Percentiles rank a stretch among this genome's conserved stretches.
Conservation (phyloP, 2,329 filamentous ascomycete genomes). For the Penicillium griseofulvum region DNA sequence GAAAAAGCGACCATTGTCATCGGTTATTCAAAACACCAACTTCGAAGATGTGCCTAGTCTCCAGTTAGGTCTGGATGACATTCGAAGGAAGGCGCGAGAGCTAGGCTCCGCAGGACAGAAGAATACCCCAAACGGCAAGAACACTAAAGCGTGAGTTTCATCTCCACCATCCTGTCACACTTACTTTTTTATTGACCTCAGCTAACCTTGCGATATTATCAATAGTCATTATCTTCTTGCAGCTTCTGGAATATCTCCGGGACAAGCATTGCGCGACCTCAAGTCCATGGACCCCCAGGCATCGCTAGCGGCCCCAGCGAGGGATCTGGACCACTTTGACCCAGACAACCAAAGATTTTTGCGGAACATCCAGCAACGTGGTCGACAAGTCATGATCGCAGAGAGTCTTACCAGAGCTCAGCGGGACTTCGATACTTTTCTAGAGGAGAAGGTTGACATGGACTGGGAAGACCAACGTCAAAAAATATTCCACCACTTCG, state of each 20-base stretch:
- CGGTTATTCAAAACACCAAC: constrained; percentile 52
- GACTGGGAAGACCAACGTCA: constrained; percentile 95
- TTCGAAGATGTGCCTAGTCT: constrained; percentile 82
- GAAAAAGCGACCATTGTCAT: constrained; percentile 66
- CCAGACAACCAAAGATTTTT: constrained; percentile 69
- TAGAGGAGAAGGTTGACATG: constrained; percentile 91
- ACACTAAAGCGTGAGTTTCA: constrained; percentile 53
- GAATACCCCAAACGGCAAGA: constrained; percentile 39
- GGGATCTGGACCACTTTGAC: constrained; percentile 47
- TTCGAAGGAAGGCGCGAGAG: constrained; percentile 71
- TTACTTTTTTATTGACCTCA: background rate
- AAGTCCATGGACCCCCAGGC: constrained; percentile 72
- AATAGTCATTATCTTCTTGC: constrained; percentile 84
- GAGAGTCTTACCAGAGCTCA: constrained; percentile 88
- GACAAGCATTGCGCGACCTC: constrained; percentile 80
- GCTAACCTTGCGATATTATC: constrained; percentile 12
- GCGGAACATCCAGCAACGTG: constrained; percentile 82
- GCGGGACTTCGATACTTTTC: constrained; percentile 86
- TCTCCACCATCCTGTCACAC: background rate
- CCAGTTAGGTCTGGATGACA: constrained; percentile 87
- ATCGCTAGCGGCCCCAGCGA: constrained; percentile 42
- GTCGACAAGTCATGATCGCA: constrained; percentile 84
- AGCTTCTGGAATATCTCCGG: constrained; percentile 87
- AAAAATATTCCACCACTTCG: constrained; percentile 94
- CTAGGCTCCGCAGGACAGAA: constrained; percentile 66